Evolutionary conservation across 768 basidiomycete species (phyloP).

Genomic region (Sistotremastrum suecicum): DNA sequence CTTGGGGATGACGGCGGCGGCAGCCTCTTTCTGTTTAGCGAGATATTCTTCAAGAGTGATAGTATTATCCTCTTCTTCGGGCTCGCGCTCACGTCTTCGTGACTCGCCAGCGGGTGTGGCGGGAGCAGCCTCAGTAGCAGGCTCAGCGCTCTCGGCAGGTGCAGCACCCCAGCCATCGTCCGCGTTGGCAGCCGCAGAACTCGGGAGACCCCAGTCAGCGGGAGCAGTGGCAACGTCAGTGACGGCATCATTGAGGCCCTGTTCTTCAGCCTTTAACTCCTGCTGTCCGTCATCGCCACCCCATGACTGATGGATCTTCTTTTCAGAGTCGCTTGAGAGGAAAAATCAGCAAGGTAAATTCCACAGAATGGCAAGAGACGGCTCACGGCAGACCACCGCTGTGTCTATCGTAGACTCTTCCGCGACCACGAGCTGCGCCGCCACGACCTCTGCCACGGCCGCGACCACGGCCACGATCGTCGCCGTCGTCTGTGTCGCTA

Average conservation of each 20-base stretch:
- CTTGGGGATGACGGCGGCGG: constrained; percentile 47
- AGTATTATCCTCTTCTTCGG: constrained; percentile 85
- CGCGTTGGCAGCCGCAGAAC: constrained; percentile 12
- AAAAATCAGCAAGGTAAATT: constrained; percentile 2
- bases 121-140: constrained; percentile 18
- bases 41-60: constrained; percentile 90
- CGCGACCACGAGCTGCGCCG: constrained; percentile 37
- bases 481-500: constrained; percentile 22
- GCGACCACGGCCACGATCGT: constrained; percentile 32
- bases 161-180: constrained; percentile 17
- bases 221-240: constrained; percentile 26
- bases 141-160: constrained; percentile 15
- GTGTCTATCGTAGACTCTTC: constrained; percentile 76
- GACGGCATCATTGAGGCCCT: constrained; percentile 56
- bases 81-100: constrained; percentile 40
- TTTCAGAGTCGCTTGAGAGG: constrained; percentile 69
- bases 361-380: constrained; percentile 1
- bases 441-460: constrained; percentile 38
- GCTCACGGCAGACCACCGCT: constrained; percentile 70
- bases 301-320: constrained; percentile 92
- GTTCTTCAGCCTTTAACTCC: constrained; percentile 72
- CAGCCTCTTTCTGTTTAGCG: constrained; percentile 62
- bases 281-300: constrained; percentile 79
- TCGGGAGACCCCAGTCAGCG: constrained; percentile 19
- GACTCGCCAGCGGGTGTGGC: constrained; percentile 16